Conservation (phyloP, 495 filamentous ascomycete species). For the Aspergillus taichungensis region DNA sequence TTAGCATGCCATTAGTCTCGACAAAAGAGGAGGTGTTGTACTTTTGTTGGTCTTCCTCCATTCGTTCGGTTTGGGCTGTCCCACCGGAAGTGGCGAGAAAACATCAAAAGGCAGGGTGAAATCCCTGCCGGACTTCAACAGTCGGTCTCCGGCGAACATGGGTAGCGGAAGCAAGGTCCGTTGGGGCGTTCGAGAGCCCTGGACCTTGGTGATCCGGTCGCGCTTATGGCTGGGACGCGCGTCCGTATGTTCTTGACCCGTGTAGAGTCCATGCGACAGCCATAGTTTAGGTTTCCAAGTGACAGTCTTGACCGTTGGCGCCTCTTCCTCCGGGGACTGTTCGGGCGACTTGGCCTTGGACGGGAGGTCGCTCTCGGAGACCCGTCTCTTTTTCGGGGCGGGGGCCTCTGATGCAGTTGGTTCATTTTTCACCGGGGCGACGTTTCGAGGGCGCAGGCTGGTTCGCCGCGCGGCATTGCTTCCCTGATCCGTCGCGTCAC, state of each 20-base stretch:
- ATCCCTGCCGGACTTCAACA: conserved; percentile 59
- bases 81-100: conserved; percentile 73
- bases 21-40: conserved; percentile 31
- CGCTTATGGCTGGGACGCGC: conserved; percentile 56
- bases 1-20: conserved; percentile 10
- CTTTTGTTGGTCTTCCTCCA: conserved; percentile 88
- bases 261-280: conserved; percentile 76
- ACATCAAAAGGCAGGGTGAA: conserved; percentile 86
- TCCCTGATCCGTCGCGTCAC: conserved; percentile 33
- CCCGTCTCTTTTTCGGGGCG: conserved; percentile 39
- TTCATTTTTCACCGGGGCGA: conserved; percentile 24
- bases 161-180: conserved; percentile 51
- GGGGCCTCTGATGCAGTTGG: conserved; percentile 19
- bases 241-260: conserved; percentile 68
- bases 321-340: conserved; percentile 25
- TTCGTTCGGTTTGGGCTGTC: conserved; percentile 82
- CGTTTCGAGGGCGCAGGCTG: conserved; percentile 32
- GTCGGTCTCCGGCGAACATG: conserved; percentile 53
- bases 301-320: conserved; percentile 27
- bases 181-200: conserved; percentile 32
- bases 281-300: conserved; percentile 55
- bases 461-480: conserved; percentile 33
- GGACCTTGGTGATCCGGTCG: conserved; percentile 38
- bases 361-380: conserved; percentile 39
- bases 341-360: conserved; percentile 34